Conservation (phyloP, 2,329 filamentous ascomycete species). For the Arachnomyces sp. region DNA sequence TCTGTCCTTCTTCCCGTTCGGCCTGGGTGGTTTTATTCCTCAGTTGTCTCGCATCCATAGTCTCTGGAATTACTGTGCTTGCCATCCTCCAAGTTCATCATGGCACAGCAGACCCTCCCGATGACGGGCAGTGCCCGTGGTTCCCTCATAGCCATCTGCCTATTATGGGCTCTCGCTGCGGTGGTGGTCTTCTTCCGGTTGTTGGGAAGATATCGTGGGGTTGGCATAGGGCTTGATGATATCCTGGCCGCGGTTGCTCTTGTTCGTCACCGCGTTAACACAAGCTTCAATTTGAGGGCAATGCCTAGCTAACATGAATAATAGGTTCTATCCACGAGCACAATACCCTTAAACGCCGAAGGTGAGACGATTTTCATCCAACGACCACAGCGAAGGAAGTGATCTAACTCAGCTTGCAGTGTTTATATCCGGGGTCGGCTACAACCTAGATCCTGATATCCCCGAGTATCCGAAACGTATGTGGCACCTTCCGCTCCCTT, state of each 20-base stretch:
- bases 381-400: not conserved
- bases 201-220: conserved; percentile 1
- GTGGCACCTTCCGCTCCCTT: not conserved
- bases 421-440: conserved; percentile 2
- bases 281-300: not conserved
- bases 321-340: conserved; percentile 1
- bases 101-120: not conserved
- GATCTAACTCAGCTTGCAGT: not conserved
- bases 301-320: not conserved
- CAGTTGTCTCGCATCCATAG: too few species aligned
- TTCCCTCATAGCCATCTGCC: conserved; percentile 2
- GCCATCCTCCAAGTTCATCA: not conserved
- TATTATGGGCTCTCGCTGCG: conserved; percentile 1
- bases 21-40: too few species aligned
- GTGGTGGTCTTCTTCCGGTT: conserved; percentile 1
- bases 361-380: not conserved
- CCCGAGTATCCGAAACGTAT: conserved; percentile 2
- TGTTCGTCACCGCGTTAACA: not conserved
- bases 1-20: too few species aligned
- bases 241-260: not conserved
- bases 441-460: not conserved
- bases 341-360: not conserved
- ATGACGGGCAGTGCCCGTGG: conserved; percentile 1
- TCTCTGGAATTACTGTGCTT: not conserved
- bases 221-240: conserved; percentile 1